Evolutionary conservation across 306 rosid genomes (phyloP).

Genomic region (Dryas alaskensis): DNA sequence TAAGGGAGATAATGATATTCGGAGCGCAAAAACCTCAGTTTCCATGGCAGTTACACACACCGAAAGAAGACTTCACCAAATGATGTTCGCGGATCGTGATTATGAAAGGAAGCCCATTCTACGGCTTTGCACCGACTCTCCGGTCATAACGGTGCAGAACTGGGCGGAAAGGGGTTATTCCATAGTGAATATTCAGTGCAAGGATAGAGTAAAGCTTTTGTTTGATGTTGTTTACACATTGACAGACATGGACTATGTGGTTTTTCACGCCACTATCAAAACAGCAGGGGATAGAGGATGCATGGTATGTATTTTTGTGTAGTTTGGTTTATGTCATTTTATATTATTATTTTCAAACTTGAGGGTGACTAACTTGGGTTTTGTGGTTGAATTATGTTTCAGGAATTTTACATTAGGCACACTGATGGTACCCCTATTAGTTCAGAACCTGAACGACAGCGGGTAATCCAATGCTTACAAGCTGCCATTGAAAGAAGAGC

Average conservation of each 20-base stretch:
- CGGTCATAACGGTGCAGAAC: conserved; percentile 68
- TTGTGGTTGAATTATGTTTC: conserved; percentile 2
- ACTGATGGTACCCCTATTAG: conserved; percentile 93
- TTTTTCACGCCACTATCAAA: conserved; percentile 82
- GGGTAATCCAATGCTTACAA: conserved; percentile 81
- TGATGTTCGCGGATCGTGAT: conserved; percentile 92
- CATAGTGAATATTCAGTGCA: conserved; percentile 80
- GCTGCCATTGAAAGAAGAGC: conserved; percentile 87
- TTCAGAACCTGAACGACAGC: conserved; percentile 84
- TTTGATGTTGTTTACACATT: conserved; percentile 83
- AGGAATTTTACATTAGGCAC: conserved; percentile 93
- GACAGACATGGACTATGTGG: conserved; percentile 92
- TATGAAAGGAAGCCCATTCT: conserved; percentile 70
- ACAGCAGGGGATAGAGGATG: conserved; percentile 51
- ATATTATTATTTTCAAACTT: conserved; percentile 13
- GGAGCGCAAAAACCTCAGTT: conserved; percentile 73
- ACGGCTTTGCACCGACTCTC: conserved; percentile 38
- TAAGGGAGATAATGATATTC: conserved; percentile 76
- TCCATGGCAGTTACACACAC: conserved; percentile 63
- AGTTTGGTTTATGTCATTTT: not conserved
- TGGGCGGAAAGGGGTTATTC: conserved; percentile 86
- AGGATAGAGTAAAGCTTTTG: conserved; percentile 72
- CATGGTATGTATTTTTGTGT: conserved; percentile 48
- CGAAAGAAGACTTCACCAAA: conserved; percentile 91
- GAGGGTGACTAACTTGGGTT: not conserved